Evolutionary conservation across 257 asterid genomes (phyloP), one percentile per base, ranked within the genome.

Genomic region (Eustoma russellianum): DNA sequence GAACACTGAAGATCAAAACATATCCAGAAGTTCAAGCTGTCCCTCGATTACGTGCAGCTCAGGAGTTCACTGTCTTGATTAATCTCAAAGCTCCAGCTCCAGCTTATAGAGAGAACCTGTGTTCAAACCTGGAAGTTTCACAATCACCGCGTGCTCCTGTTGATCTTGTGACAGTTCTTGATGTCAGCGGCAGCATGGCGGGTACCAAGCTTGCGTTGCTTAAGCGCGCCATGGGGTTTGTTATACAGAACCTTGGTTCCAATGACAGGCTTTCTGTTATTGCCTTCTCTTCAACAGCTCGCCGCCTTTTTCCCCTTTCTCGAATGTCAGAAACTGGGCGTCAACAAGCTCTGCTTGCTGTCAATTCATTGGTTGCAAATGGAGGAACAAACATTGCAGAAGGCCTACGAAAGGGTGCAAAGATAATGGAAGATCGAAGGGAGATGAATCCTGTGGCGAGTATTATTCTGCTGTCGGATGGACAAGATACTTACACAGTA

Each of bases 381-480:
- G 99, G 99, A 17, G 98, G 97, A 49, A 92, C 98, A 8, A 92
- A 92, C 66, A 87, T 88, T 19, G 98, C 98, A 11, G 98, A 92
- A 59, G 98, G 98, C 46, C 62, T 92, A 81, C 80, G 93, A 59
- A 88, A 92, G 70, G 95, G 97, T 7, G 93, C 91, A 46, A 88
- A 92, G 62, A 68, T 92, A 47, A 79, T 91, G 91, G 96, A 91
- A 50, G 98, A 91, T 30, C 82, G 96, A 3, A 67, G 75, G 45
- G 91, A 78, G 44, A 92, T 73, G 64, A 92, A 92, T 57, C 73
- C 99, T 0, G 96, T 92, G 66, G 65, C 91, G 12, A 92, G 97
- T 60, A 85, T 92, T 54, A 92, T 92, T 54, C 55, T 92, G 52
- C 69, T 92, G 55, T 92, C 99, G 5, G 99, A 92, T 38, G 99